Base-by-base conservation (phyloP, 164 flowering plant species). In the Warburgia ugandensis region DNA sequence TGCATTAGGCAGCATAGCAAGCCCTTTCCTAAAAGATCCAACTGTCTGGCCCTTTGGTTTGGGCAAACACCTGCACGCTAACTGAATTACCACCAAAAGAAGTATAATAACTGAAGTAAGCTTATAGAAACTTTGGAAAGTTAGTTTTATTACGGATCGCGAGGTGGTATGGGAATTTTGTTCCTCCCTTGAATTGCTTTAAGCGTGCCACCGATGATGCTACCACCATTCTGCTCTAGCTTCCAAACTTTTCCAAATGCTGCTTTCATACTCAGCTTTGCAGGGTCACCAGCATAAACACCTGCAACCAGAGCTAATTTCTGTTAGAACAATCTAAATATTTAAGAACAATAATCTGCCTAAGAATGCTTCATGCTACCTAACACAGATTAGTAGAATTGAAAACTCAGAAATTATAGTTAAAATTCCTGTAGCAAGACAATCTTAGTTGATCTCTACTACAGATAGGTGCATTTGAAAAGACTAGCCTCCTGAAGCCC, bases 271-370 rank as follows among this genome's bases (percentile, higher is more conserved):
- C 98, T 92, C 60, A 85, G 58, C 60, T 81, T 85, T 50, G 98
- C 71, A 68, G 98, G 98, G 77, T 92, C 91, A 17, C 98, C 98
- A 0, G 98, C 96, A 80, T 92, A 88, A 58, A 92, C 96, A 67
- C 95, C 98, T 87, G 74, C 54, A 68, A 1, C 29, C 28, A n/a
- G 54, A 45, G 32, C 48, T 52, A 51, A n/a, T n/a, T 28, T 49
- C 33, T 2, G 25, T 26, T 41, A 25, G 54, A 54, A 23, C 48
- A 26, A 31, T 37, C 41, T 1, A 37, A 37, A 37, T 4, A 37
- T 37, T 37, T 20, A 37, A 37, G 41, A 7, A 8, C 5, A 3
- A 37, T 12, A 20, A 14, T 10, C n/a, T 14, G 8, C 16, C 17
- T 37, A 37, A 6, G 17, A 39, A 39, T 22, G 6, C 43, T 6